Evolutionary conservation across 805 yeast genomes (phyloP).

Genomic region (Candida michaelii): DNA sequence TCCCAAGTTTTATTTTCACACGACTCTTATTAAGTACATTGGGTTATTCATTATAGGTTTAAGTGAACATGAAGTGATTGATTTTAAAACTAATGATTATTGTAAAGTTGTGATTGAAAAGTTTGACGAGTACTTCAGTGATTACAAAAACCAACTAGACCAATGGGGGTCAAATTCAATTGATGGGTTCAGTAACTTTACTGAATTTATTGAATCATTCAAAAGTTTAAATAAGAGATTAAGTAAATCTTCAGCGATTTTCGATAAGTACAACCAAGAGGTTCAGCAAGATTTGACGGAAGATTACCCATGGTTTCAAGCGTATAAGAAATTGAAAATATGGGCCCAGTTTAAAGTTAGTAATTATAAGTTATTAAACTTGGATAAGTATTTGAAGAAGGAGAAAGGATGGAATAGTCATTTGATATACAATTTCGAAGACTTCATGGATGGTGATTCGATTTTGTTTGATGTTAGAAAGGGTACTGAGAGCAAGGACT

Average conservation of each 20-base stretch:
- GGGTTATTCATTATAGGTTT: conserved; percentile 37
- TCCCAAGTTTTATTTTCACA: conserved; percentile 29
- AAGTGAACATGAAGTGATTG: conserved; percentile 41
- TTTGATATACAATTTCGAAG: conserved; percentile 9
- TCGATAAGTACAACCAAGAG: conserved; percentile 47
- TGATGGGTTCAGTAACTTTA: conserved; percentile 2
- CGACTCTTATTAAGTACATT: conserved; percentile 33
- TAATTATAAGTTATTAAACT: conserved; percentile 49
- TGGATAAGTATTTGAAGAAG: conserved; percentile 28
- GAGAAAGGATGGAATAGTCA: conserved; percentile 9
- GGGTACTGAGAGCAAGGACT: conserved; percentile 13
- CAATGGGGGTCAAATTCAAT: conserved; percentile 24
- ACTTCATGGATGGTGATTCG: conserved; percentile 19
- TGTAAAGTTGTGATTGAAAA: conserved; percentile 18
- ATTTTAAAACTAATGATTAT: conserved; percentile 24
- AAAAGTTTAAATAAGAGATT: neutral
- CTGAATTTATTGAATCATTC: conserved; percentile 4
- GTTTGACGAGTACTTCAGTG: conserved; percentile 18
- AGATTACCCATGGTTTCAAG: conserved; percentile 80
- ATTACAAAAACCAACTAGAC: conserved; percentile 13
- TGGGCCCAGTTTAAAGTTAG: conserved; percentile 57
- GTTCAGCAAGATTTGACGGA: conserved; percentile 52
- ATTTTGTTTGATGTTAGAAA: conserved; percentile 13
- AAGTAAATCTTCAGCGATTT: conserved; percentile 31
- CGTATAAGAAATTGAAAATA: conserved; percentile 55